Percentiles rank a stretch among this genome's conserved stretches.
Conservation (phyloP, 192 early-diverging fungal species). For the Coemansia brasiliensis region DNA sequence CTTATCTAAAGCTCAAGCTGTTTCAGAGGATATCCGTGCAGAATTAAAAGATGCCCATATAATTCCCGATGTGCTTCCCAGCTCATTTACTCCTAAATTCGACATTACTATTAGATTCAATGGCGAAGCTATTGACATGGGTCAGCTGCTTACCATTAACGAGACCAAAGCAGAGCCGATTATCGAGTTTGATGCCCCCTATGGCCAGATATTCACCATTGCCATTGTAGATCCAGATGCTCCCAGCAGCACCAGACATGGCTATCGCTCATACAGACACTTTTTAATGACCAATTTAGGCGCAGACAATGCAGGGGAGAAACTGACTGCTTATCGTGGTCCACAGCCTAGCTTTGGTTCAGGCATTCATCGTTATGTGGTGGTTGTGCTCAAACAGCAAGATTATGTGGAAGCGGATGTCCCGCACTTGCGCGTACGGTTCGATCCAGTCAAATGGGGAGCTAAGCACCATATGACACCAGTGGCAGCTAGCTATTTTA, state of each 20-base stretch:
- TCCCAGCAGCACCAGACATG: conserved; percentile 21
- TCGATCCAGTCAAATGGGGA: conserved; percentile 31
- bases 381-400: conserved; percentile 29
- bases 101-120: conserved; percentile 16
- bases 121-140: conserved; percentile 15
- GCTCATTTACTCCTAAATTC: conserved; percentile 30
- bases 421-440: conserved; percentile 28
- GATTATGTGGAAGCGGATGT: conserved; percentile 12
- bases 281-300: conserved; percentile 33
- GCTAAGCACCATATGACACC: conserved; percentile 24
- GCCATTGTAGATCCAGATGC: conserved; percentile 41
- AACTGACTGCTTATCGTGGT: conserved; percentile 15
- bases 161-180: conserved; percentile 21
- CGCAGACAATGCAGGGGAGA: background rate
- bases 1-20: background rate
- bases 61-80: conserved; percentile 24
- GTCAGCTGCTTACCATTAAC: conserved; percentile 30
- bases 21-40: background rate
- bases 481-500: conserved; percentile 33
- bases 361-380: conserved; percentile 26
- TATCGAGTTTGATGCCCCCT: conserved; percentile 31
- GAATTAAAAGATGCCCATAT: conserved; percentile 11
- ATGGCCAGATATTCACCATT: conserved; percentile 18
- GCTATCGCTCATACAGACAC: conserved; percentile 34
- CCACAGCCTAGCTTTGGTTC: conserved; percentile 19